Evolutionary conservation across 495 filamentous ascomycete genomes (phyloP), one percentile per base, ranked within the genome.

Genomic region (Penicillium mononematosum): DNA sequence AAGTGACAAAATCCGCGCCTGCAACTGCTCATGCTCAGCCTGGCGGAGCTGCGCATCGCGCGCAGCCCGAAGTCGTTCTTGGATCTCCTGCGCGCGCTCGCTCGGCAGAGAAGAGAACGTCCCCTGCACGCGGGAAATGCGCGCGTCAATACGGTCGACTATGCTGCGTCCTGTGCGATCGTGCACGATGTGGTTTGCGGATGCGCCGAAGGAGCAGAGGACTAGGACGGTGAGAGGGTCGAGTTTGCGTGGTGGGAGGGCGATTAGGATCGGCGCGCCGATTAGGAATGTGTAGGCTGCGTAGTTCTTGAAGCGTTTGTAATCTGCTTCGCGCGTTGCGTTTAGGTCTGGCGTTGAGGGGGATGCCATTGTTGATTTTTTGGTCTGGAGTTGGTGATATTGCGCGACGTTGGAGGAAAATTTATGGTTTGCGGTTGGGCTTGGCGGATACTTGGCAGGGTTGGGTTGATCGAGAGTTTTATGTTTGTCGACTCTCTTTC

Each of bases 201-300:
- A 82, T 59, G 82, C 72, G 50, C 81, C 71, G 74, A 84, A 90
- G 8, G 82, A 76, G 53, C 75, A 73, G 42, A 73, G 75, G 3
- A 90, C 80, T 17, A 85, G 79, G 59, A 89, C 75, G 55, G 88
- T 78, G 42, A 79, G 69, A 52, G 75, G 69, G 68, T 81, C 89
- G 44, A 96, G 74, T 68, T 90, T 91, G 43, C 92, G 88, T 0
- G 91, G 89, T 4, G 93, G 93, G 14, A 96, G 79, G 55, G 83
- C 73, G 49, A 88, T 80, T 36, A 91, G 83, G 50, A 88, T 62
- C 2, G 92, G 90, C 38, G 85, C 84, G 27, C 83, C 76, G 53
- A 96, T 60, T 50, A 93, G 76, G 63, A 87, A 81, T 50, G 71
- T 79, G 9, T 86, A 64, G 10, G 90, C 85, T 50, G 81, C 62